phyloP scores from a whole-genome alignment of 352 stramenopile genomes.

The Thraustochytrium striatum region DNA sequence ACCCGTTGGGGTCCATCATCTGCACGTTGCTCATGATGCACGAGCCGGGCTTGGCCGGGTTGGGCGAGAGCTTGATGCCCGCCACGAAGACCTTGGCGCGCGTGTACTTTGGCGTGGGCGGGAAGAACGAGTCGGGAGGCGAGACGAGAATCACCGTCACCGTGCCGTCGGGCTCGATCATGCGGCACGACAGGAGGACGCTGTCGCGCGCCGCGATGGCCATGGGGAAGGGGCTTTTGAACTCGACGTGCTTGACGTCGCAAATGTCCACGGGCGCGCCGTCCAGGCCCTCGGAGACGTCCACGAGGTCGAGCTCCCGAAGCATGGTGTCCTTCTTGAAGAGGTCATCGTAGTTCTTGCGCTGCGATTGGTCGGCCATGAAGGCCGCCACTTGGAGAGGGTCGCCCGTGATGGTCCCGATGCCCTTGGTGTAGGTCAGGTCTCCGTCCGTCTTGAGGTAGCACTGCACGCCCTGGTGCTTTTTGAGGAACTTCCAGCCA shows the following conservation, averaged over 20 bases:
- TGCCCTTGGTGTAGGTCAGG: constrained; percentile 42
- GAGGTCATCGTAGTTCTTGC: constrained; percentile 27
- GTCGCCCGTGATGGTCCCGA: neutral
- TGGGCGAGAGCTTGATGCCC: constrained; percentile 25
- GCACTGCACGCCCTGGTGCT: constrained; percentile 37
- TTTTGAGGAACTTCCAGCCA: constrained; percentile 40
- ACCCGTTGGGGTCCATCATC: constrained; percentile 43
- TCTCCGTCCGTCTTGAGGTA: constrained; percentile 38
- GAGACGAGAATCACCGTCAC: constrained; percentile 34
- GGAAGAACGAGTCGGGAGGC: neutral
- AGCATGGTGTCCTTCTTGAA: constrained; percentile 22
- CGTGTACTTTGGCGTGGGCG: constrained; percentile 16
- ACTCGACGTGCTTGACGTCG: constrained; percentile 34
- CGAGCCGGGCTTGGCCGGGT: neutral
- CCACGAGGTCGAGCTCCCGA: neutral
- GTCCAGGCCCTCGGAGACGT: neutral
- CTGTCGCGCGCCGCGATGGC: constrained; percentile 16
- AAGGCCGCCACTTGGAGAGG: constrained; percentile 12
- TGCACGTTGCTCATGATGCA: constrained; percentile 34
- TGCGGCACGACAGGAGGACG: neutral
- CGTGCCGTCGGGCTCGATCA: constrained; percentile 27
- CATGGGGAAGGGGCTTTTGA: constrained; percentile 40
- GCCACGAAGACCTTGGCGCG: constrained; percentile 33
- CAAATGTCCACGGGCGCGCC: constrained; percentile 17
- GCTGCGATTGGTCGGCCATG: constrained; percentile 5